Evolutionary conservation across 108 stramenopile species (phyloP), one percentile per base, ranked within the genome.

Genomic region (Licmophora abbreviata): DNA sequence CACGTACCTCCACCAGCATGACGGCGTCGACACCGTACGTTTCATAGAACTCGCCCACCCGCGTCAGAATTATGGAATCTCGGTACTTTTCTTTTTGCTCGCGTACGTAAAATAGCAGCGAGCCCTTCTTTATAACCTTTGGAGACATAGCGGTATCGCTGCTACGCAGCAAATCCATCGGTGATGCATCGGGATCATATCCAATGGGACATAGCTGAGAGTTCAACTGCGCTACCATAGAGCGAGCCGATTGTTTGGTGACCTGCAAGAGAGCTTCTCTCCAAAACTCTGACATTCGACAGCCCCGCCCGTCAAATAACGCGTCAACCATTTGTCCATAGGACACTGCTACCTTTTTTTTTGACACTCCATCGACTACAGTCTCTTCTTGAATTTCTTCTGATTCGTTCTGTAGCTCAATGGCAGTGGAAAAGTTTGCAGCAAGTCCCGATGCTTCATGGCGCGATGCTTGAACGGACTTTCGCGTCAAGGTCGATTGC

Each of bases 11-110:
- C 31, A 98, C 81, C 27, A 98, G 65, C 64, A 98, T 49, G 31
- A 96, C 57, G 0, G 95, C 94, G 73, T 98, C 97, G 6, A 93
- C 46, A n/a, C 97, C 97, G 59, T 73, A 95, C 4, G 93, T 79
- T 76, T 98, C 97, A 55, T 95, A 98, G 66, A 98, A 98, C 61
- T 98, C 97, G 10, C 97, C 97, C 22, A 92, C 89, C 17, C 94
- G 71, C 8, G 84, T 71, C 11, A 98, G 66, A 9, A 95, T 41
- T 0, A 87, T 61, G 27, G 58, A 58, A 14, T 82, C 61, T 10
- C 72, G 65, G 50, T 78, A 77, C 17, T 59, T 50, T 52, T 52
- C 20, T 40, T 91, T 91, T 66, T 86, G 73, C 15, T 70, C 43
- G 18, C 85, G 73, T 27, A 81, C 68, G 51, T 58, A 86, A 4